Evolutionary conservation across 2,329 filamentous ascomycete species (phyloP).

Genomic region (Aspergillus luchuensis): DNA sequence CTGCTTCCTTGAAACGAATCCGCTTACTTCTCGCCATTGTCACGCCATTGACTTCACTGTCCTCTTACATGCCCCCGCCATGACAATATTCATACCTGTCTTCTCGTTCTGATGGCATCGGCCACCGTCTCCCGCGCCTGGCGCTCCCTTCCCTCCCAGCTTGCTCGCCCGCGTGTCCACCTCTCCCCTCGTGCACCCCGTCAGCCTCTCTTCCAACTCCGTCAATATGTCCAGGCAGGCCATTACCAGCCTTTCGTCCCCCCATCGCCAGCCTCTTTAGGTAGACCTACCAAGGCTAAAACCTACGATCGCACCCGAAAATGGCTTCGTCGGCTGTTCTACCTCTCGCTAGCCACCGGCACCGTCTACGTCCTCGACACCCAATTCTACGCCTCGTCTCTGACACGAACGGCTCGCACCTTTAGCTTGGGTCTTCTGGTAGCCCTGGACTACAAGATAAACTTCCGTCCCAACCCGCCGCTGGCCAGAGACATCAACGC

Average conservation of each 20-base stretch:
- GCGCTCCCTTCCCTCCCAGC: conserved; percentile 9
- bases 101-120: conserved; percentile 5
- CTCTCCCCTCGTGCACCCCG: neutral
- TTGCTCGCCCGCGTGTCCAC: conserved; percentile 1
- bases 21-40: neutral
- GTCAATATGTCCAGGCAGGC: conserved; percentile 36
- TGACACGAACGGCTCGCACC: conserved; percentile 77
- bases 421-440: conserved; percentile 78
- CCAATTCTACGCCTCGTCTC: conserved; percentile 74
- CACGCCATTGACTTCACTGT: neutral
- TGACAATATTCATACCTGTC: neutral
- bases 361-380: conserved; percentile 69
- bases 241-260: conserved; percentile 70
- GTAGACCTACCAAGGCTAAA: conserved; percentile 69
- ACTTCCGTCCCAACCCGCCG: conserved; percentile 80
- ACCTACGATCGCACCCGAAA: conserved; percentile 69
- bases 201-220: neutral
- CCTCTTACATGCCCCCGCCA: conserved; percentile 1
- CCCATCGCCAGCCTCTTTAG: conserved; percentile 76
- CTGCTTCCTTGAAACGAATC: neutral
- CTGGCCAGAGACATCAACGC: conserved; percentile 73
- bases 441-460: conserved; percentile 92
- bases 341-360: conserved; percentile 62
- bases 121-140: conserved; percentile 4
- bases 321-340: conserved; percentile 74